Base-by-base conservation (phyloP, 768 basidiomycete species). In the Obba rivulosa region DNA sequence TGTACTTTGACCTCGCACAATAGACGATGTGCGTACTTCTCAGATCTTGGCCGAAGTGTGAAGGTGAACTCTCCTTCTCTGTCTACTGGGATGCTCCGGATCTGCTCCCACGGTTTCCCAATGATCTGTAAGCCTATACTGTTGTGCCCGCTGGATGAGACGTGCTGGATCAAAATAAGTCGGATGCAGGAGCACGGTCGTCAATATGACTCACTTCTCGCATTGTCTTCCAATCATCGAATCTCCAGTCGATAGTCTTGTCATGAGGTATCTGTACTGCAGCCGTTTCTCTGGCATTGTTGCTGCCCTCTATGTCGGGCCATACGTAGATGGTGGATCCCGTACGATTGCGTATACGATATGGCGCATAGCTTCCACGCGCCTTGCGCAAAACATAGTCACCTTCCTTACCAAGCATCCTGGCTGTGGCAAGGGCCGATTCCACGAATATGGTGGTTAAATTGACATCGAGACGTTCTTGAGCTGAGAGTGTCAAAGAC, bases 151-250 rank as follows among this genome's bases (percentile, higher is more conserved):
- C 82, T 63, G 4, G 65, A 67, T 1, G 70, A 65, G 13, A 69
- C 62, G 51, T 73, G 70, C 78, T 79, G 47, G 48, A 45, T 28
- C 22, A 1, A 13, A 17, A 22, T 39, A 4, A 51, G 31, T 9
- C 39, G 16, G 39, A 39, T 20, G 34, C 34, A 46, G 43, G 39
- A 13, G 4, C 20, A 11, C 31, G 20, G 39, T 40, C 16, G 54
- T 22, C 22, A 20, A 4, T 25, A 20, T 11, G 7, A 46, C 74
- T 51, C 61, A 92, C 93, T 73, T 99, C 96, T 62, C 96, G 82
- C 72, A 89, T 84, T 3, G 85, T 86, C 63, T 85, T 86, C 87
- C 92, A 92, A 60, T 98, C 94, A 62, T 97, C 93, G 59, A 98
- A 97, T 47, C 96, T 77, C 96, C 96, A 98, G 48, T 97, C 94